Evolutionary conservation across 495 filamentous ascomycete genomes (phyloP).

Genomic region (Delitschia confertaspora): DNA sequence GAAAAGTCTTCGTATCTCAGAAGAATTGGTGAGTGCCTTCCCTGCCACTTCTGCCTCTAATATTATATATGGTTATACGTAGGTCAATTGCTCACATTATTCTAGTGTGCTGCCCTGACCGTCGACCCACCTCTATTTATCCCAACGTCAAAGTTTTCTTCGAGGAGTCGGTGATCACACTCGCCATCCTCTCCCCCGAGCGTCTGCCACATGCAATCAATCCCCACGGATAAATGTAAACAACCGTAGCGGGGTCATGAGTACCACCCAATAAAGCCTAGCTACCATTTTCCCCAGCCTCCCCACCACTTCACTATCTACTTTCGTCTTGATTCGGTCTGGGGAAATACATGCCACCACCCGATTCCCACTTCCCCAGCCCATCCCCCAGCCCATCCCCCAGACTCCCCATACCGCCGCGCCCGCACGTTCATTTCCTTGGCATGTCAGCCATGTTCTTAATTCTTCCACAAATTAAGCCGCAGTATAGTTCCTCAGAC

Average conservation of each 20-base stretch:
- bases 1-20: too few species aligned
- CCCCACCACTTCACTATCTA: neutral
- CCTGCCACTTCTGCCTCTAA: neutral
- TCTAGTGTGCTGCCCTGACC: neutral
- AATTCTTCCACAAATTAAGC: conserved; percentile 25
- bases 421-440: neutral
- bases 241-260: too few species aligned
- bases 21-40: neutral
- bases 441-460: too few species aligned
- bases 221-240: conserved; percentile 14
- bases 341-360: neutral
- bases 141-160: too few species aligned
- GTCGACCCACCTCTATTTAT: too few species aligned
- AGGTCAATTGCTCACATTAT: neutral
- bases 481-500: too few species aligned
- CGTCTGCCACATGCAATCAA: too few species aligned
- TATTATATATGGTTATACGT: neutral
- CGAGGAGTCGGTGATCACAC: too few species aligned
- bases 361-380: neutral
- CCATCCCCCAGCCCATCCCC: neutral
- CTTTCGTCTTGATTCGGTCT: too few species aligned
- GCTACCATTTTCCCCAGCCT: too few species aligned
- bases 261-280: too few species aligned
- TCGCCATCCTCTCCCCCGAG: conserved; percentile 1
- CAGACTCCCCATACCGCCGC: neutral